Conservation (phyloP, 75 land plant genomes). For the Picea glauca region DNA sequence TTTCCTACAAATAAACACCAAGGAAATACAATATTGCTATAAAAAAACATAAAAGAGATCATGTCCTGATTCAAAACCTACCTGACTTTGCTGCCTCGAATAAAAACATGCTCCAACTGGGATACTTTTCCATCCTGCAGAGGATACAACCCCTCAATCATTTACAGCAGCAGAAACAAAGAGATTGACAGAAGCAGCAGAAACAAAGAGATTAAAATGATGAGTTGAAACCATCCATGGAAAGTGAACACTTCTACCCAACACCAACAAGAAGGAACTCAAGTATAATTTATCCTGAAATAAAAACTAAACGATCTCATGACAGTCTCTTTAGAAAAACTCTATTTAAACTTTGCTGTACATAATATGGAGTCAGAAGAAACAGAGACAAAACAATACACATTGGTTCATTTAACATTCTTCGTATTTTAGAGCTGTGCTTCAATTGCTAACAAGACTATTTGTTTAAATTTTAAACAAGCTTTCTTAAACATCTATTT, state of each 20-base stretch:
- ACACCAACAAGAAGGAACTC: neutral
- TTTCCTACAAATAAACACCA: neutral
- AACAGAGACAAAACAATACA: no score
- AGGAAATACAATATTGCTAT: neutral
- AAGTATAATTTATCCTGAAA: neutral
- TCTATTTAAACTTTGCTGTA: neutral
- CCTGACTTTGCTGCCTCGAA: conserved; percentile 94
- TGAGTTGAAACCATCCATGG: neutral
- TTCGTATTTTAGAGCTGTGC: no score
- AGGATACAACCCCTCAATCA: neutral
- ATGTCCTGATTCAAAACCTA: conserved; percentile 11
- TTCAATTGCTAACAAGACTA: no score
- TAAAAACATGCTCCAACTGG: conserved; percentile 92
- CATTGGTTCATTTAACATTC: no score
- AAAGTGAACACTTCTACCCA: neutral
- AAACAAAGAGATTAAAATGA: neutral
- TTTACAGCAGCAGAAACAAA: neutral
- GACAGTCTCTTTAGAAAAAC: neutral
- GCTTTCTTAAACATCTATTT: no score
- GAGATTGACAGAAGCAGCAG: neutral
- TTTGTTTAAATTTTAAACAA: no score
- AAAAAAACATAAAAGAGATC: neutral
- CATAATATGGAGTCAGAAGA: neutral
- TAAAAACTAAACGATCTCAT: conserved; percentile 2
- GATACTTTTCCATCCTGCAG: conserved; percentile 86